Evolutionary conservation across 1,284 basidiomycete species (phyloP).

Genomic region (Ustilago xerochloae): DNA sequence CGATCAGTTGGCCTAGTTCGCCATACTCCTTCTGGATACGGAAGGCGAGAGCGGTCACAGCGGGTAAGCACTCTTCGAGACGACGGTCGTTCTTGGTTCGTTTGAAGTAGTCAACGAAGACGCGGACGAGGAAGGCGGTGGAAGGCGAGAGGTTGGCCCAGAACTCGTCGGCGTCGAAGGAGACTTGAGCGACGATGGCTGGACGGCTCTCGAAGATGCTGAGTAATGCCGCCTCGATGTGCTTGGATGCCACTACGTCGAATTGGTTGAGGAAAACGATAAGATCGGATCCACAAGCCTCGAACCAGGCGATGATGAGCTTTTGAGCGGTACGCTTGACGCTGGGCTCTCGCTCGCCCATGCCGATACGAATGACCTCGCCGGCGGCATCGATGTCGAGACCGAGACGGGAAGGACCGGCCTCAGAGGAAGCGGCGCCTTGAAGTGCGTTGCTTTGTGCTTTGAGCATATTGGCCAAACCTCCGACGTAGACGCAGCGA

Average conservation of each 20-base stretch:
- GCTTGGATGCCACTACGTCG: constrained; percentile 74
- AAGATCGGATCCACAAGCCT: constrained; percentile 54
- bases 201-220: constrained; percentile 75
- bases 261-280: constrained; percentile 75
- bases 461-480: constrained; percentile 47
- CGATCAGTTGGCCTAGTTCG: constrained; percentile 45
- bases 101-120: constrained; percentile 85
- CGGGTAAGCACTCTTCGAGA: constrained; percentile 82
- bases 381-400: constrained; percentile 48
- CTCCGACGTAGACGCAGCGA: constrained; percentile 80
- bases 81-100: constrained; percentile 74
- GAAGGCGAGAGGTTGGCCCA: constrained; percentile 84
- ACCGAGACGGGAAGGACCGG: constrained; percentile 51
- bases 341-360: constrained; percentile 86
- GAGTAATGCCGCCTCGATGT: constrained; percentile 77
- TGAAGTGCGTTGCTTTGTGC: constrained; percentile 23
- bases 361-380: constrained; percentile 73
- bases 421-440: constrained; percentile 17
- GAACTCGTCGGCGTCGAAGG: constrained; percentile 78
- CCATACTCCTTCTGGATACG: constrained; percentile 77
- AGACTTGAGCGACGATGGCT: constrained; percentile 73
- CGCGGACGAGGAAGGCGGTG: constrained; percentile 83
- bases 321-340: constrained; percentile 83
- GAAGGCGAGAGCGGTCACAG: constrained; percentile 89
- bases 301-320: constrained; percentile 61